Conservation (phyloP, 371 early-diverging fungal species). For the Mucor circinelloides region DNA sequence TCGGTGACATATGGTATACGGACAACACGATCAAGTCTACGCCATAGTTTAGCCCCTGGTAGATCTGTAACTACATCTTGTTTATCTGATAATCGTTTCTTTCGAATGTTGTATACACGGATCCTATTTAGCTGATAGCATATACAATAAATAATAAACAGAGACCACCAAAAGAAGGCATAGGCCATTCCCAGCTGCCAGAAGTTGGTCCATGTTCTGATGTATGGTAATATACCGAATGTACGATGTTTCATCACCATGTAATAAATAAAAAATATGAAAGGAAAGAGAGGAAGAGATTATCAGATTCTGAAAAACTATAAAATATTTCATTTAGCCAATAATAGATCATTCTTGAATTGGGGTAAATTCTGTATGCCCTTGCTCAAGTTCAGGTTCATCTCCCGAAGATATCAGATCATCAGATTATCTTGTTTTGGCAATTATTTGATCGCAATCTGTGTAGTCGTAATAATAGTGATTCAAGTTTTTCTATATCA, state of each 20-base stretch:
- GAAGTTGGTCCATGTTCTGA: constrained; percentile 26
- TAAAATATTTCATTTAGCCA: background rate
- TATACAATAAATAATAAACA: constrained; percentile 45
- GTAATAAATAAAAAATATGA: background rate
- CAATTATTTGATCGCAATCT: too few relatives aligned
- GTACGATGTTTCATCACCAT: background rate
- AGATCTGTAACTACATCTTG: background rate
- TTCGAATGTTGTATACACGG: constrained; percentile 29
- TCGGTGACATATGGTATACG: constrained; percentile 45
- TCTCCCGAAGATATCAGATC: constrained; percentile 5
- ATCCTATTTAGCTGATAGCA: constrained; percentile 34
- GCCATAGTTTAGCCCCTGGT: constrained; percentile 9
- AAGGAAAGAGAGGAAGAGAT: background rate
- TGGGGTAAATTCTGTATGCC: background rate
- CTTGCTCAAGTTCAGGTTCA: background rate
- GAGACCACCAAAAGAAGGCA: constrained; percentile 44
- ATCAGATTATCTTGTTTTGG: background rate
- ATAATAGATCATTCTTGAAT: background rate
- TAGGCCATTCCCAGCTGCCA: constrained; percentile 34
- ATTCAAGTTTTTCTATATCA: too few relatives aligned
- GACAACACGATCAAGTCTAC: constrained; percentile 18
- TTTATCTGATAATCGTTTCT: constrained; percentile 19
- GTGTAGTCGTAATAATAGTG: too few relatives aligned
- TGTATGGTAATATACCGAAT: background rate
- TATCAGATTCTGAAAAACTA: background rate